These are phyloP conservation scores for Plasmodium fragile DNA, from an alignment of 169 alveolate genomes.

Conservation along the genomic window DNA sequence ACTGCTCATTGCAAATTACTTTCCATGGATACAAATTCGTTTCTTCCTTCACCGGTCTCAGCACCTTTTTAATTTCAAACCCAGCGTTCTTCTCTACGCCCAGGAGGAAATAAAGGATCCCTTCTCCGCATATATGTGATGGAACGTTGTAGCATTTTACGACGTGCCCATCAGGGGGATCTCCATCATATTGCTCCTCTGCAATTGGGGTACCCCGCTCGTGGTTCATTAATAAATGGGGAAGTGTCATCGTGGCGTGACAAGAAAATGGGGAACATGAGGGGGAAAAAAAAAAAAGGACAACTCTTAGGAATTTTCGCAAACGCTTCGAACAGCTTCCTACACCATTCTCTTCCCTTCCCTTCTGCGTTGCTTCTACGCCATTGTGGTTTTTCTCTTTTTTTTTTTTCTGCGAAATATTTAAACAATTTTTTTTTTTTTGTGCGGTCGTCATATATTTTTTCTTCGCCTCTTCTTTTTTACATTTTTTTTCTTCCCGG, in stretches of 20 bases:
- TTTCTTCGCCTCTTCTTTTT: neutral
- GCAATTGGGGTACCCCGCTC: neutral
- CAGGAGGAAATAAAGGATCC: slow-evolving; percentile 25
- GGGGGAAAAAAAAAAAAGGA: neutral
- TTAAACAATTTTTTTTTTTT: too few relatives aligned
- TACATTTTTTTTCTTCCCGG: neutral
- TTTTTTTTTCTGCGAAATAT: neutral
- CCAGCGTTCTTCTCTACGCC: neutral
- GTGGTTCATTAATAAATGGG: slow-evolving; percentile 19
- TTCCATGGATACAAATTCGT: slow-evolving; percentile 65
- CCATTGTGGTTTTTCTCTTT: neutral
- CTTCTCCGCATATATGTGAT: slow-evolving; percentile 10
- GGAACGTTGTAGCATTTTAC: slow-evolving; percentile 64
- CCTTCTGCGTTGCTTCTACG: neutral
- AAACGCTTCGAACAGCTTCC: neutral
- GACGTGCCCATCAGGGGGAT: neutral
- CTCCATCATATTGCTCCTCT: neutral
- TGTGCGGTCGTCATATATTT: too few relatives aligned
- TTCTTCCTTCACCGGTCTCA: slow-evolving; percentile 39
- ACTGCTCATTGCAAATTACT: slow-evolving; percentile 62
- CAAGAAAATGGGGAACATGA: neutral
- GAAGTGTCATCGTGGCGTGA: slow-evolving; percentile 22
- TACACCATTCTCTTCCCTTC: neutral
- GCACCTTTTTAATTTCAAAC: slow-evolving; percentile 19
- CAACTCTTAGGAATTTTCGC: neutral